Evolutionary conservation across 1,284 basidiomycete species (phyloP).

Genomic region (Testicularia cyperi): DNA sequence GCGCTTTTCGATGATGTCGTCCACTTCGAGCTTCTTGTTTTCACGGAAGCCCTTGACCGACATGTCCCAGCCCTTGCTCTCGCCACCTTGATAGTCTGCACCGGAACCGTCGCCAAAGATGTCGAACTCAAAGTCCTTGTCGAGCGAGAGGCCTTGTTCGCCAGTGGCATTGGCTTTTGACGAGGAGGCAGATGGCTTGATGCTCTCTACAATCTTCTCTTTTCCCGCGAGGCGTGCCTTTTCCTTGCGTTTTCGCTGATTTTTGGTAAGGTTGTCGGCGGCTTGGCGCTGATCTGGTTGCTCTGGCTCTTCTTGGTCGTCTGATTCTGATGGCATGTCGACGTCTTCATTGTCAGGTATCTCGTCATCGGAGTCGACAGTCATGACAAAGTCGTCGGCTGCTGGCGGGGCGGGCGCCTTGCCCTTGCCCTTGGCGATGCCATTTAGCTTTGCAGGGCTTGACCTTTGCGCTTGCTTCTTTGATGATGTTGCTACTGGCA

Average conservation of each 20-base stretch:
- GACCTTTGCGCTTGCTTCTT: conserved; percentile 8
- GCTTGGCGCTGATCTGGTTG: conserved; percentile 1
- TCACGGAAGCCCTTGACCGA: conserved; percentile 37
- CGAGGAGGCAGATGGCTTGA: not conserved
- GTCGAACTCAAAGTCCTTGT: conserved; percentile 54
- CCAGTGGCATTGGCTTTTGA: conserved; percentile 1
- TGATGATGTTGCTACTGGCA: conserved; percentile 4
- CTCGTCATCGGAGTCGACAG: conserved; percentile 57
- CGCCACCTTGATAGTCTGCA: conserved; percentile 9
- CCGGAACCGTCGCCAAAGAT: conserved; percentile 37
- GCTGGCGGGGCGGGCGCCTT: conserved; percentile 2
- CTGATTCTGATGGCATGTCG: conserved; percentile 5
- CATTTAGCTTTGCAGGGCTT: conserved; percentile 20
- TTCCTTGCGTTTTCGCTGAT: conserved; percentile 30
- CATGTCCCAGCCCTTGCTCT: conserved; percentile 46
- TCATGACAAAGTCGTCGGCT: conserved; percentile 56
- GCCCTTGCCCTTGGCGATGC: conserved; percentile 28
- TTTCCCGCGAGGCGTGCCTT: conserved; percentile 47
- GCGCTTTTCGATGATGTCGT: conserved; percentile 58
- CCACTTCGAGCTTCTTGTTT: conserved; percentile 47
- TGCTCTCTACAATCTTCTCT: conserved; percentile 50
- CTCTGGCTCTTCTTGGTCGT: conserved; percentile 8
- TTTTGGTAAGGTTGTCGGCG: conserved; percentile 20
- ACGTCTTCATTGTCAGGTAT: conserved; percentile 5
- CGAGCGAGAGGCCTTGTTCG: conserved; percentile 35